phyloP scores from a whole-genome alignment of 768 basidiomycete genomes.

The Pleurotus sapidus region DNA sequence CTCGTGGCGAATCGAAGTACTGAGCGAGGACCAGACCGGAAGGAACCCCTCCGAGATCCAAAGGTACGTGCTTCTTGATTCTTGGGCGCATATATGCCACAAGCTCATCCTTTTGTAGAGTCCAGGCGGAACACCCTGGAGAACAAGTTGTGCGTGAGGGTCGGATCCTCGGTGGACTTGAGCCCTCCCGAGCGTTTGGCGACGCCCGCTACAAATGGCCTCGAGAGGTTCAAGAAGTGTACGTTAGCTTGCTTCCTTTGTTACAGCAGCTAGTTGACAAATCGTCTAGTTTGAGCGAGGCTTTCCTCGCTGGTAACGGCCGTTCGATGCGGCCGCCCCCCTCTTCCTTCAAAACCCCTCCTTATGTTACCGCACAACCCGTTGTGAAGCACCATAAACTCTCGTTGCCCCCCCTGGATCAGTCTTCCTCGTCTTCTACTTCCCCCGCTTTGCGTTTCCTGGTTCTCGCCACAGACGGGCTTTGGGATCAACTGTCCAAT shows the following conservation, averaged over 20 bases:
- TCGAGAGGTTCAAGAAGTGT: slow-evolving; percentile 69
- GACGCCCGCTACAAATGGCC: slow-evolving; percentile 92
- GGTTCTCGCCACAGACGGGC: slow-evolving; percentile 85
- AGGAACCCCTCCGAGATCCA: slow-evolving; percentile 81
- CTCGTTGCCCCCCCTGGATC: slow-evolving; percentile 40
- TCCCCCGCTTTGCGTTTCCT: slow-evolving; percentile 60
- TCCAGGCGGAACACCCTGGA: slow-evolving; percentile 80
- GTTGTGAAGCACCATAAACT: slow-evolving; percentile 79
- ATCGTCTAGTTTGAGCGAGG: slow-evolving; percentile 48
- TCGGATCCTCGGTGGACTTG: slow-evolving; percentile 83
- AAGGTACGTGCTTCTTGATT: slow-evolving; percentile 48
- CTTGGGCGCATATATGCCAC: not conserved
- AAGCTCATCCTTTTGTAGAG: slow-evolving; percentile 32
- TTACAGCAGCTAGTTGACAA: not conserved
- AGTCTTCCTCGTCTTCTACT: slow-evolving; percentile 24
- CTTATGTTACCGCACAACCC: slow-evolving; percentile 86
- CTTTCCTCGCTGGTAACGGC: slow-evolving; percentile 65
- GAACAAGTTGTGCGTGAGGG: slow-evolving; percentile 83
- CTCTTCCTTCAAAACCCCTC: slow-evolving; percentile 74
- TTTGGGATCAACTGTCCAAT: slow-evolving; percentile 76
- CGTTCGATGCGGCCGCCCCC: slow-evolving; percentile 59
- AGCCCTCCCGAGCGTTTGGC: slow-evolving; percentile 85
- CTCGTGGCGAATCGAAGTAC: slow-evolving; percentile 88
- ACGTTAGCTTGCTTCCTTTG: slow-evolving; percentile 20
- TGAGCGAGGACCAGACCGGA: slow-evolving; percentile 96